A percentile compares a stretch with the other conserved stretches of the same genome.
Evolutionary conservation across 2,329 filamentous ascomycete genomes (phyloP).

Genomic region (Akanthomyces muscarius): DNA sequence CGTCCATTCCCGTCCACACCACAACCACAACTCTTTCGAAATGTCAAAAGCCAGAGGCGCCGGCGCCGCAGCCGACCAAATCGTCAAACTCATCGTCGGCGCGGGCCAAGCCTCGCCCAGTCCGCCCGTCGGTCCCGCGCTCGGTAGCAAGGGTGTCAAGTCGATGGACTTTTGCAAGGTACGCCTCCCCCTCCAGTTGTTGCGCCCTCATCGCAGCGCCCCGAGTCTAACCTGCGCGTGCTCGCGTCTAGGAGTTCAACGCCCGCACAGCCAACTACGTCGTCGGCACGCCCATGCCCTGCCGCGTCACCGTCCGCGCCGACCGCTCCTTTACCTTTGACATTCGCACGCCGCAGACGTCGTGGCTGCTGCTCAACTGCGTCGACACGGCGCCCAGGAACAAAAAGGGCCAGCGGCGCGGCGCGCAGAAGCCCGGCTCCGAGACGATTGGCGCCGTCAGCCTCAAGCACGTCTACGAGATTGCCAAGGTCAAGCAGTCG

Average conservation of each 20-base stretch:
- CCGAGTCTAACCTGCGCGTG: neutral
- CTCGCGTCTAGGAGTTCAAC: constrained; percentile 77
- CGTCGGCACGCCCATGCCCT: constrained; percentile 80
- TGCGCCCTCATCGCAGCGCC: neutral
- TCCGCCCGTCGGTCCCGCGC: constrained; percentile 90
- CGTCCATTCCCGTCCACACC: constrained; percentile 9
- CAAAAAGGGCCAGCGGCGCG: constrained; percentile 75
- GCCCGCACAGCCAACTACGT: constrained; percentile 83
- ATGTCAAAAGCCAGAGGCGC: constrained; percentile 52
- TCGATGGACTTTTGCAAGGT: constrained; percentile 99
- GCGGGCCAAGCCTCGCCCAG: constrained; percentile 92
- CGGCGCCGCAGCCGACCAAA: constrained; percentile 54
- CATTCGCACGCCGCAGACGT: constrained; percentile 88
- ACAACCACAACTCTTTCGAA: constrained; percentile 18
- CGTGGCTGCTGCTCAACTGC: constrained; percentile 80
- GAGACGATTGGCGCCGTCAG: constrained; percentile 81
- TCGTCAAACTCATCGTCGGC: constrained; percentile 96
- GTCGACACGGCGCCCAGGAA: constrained; percentile 62
- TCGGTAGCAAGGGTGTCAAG: constrained; percentile 97
- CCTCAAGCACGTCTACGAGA: constrained; percentile 95
- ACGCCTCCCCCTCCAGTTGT: constrained; percentile 19
- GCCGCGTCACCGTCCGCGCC: constrained; percentile 84
- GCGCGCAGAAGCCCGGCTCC: constrained; percentile 68
- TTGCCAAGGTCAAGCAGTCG: constrained; percentile 89
- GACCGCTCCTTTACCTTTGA: constrained; percentile 94